These are phyloP conservation scores for Oryza glaberrima DNA, from an alignment of 176 grass and related monocot species.

Conservation along the genomic window DNA sequence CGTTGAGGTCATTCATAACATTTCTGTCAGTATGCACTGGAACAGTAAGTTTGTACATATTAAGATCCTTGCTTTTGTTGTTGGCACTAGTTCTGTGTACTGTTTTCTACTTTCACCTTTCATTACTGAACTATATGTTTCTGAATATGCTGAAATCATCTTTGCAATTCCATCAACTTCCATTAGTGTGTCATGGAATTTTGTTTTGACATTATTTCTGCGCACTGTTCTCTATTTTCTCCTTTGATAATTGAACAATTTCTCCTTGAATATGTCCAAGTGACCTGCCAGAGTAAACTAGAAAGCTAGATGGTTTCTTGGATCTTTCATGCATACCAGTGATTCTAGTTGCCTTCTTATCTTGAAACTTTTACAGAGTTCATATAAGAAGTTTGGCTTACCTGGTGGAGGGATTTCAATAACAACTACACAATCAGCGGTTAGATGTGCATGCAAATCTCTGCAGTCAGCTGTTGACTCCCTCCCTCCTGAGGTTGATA, in stretches of 20 bases:
- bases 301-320: neutral
- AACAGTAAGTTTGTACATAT: constrained; percentile 60
- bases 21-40: constrained; percentile 76
- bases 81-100: neutral
- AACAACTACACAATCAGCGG: constrained; percentile 42
- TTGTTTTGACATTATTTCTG: neutral
- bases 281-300: constrained; percentile 5
- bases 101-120: constrained; percentile 10
- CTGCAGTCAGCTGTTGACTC: constrained; percentile 60
- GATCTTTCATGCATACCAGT: neutral
- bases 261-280: neutral
- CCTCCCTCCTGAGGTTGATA: constrained; percentile 49
- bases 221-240: constrained; percentile 6
- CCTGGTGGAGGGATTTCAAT: constrained; percentile 56
- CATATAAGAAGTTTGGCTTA: constrained; percentile 38
- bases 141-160: constrained; percentile 3
- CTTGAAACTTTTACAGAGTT: constrained; percentile 35
- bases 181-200: neutral
- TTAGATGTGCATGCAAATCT: constrained; percentile 66
- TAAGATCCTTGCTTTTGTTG: constrained; percentile 33
- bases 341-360: constrained; percentile 29
- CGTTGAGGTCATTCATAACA: constrained; percentile 65
- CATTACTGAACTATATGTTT: neutral
- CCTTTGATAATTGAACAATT: neutral
- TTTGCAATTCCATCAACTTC: neutral